Conservation (phyloP, 345 rosid species). For the Brassica carinata region DNA sequence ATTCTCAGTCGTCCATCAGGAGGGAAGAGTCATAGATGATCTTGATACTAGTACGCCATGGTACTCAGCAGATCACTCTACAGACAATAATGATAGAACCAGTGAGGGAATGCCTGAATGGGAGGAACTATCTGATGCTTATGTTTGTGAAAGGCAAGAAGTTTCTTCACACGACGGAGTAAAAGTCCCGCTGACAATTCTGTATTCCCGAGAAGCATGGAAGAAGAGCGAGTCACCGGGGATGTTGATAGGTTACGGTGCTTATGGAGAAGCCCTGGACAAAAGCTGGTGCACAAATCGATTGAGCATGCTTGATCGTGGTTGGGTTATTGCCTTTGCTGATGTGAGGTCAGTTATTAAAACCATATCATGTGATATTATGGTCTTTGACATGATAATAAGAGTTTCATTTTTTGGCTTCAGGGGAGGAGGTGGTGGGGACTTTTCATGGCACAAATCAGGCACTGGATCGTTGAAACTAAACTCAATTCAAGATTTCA, state of each 20-base stretch:
- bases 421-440: slow-evolving; percentile 63
- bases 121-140: slow-evolving; percentile 57
- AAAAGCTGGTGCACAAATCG: slow-evolving; percentile 77
- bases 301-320: slow-evolving; percentile 85
- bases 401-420: slow-evolving; percentile 20
- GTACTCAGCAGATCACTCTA: slow-evolving; percentile 31
- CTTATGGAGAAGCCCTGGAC: slow-evolving; percentile 85
- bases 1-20: slow-evolving; percentile 63
- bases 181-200: slow-evolving; percentile 68
- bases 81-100: slow-evolving; percentile 33
- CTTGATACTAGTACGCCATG: slow-evolving; percentile 36
- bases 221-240: slow-evolving; percentile 62
- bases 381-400: not conserved
- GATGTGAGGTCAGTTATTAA: slow-evolving; percentile 74
- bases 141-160: slow-evolving; percentile 71
- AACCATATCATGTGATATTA: not conserved
- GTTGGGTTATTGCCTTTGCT: slow-evolving; percentile 89
- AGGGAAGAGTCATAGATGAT: slow-evolving; percentile 37
- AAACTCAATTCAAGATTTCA: slow-evolving; percentile 74
- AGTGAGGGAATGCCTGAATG: slow-evolving; percentile 39
- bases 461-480: slow-evolving; percentile 62
- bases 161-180: slow-evolving; percentile 78
- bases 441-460: slow-evolving; percentile 78
- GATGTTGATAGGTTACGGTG: slow-evolving; percentile 78
- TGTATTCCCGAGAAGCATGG: slow-evolving; percentile 73